These are phyloP conservation scores for Lagenidium giganteum DNA, from an alignment of 352 stramenopile species.

Conservation along the genomic window DNA sequence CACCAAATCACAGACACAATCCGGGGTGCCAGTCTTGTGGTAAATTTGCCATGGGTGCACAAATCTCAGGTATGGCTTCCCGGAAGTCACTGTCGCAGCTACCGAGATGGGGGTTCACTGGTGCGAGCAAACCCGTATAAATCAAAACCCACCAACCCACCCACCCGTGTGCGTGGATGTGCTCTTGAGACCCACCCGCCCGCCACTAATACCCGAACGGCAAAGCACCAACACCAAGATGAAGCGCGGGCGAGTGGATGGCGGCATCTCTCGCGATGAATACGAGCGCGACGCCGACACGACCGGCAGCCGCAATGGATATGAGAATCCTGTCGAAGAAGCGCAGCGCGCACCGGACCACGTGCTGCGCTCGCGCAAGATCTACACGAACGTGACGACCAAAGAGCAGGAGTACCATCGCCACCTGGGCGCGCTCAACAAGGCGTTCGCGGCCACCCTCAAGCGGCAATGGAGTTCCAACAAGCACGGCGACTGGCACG, in stretches of 20 bases:
- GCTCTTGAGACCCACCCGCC: too few species aligned
- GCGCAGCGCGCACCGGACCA: slow-evolving; percentile 27
- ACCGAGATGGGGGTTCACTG: too few species aligned
- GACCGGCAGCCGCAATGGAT: too few species aligned
- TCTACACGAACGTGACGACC: slow-evolving; percentile 22
- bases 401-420: slow-evolving; percentile 35
- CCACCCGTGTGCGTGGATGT: neutral
- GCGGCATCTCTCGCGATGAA: slow-evolving; percentile 70
- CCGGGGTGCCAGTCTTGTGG: too few species aligned
- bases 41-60: too few species aligned
- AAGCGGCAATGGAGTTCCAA: slow-evolving; percentile 66
- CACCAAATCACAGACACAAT: too few species aligned
- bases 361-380: slow-evolving; percentile 46
- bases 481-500: slow-evolving; percentile 49
- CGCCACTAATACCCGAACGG: too few species aligned
- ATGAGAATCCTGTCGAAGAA: too few species aligned
- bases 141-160: neutral
- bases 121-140: too few species aligned
- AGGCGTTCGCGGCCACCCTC: slow-evolving; percentile 54
- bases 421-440: slow-evolving; percentile 65
- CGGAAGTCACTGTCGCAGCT: too few species aligned
- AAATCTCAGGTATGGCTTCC: too few species aligned
- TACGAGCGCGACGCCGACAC: slow-evolving; percentile 37
- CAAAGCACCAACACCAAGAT: too few species aligned
- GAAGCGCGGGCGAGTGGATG: slow-evolving; percentile 67